These are phyloP conservation scores for Allium cepa DNA, from an alignment of 106 monocot species.

Conservation along the genomic window DNA sequence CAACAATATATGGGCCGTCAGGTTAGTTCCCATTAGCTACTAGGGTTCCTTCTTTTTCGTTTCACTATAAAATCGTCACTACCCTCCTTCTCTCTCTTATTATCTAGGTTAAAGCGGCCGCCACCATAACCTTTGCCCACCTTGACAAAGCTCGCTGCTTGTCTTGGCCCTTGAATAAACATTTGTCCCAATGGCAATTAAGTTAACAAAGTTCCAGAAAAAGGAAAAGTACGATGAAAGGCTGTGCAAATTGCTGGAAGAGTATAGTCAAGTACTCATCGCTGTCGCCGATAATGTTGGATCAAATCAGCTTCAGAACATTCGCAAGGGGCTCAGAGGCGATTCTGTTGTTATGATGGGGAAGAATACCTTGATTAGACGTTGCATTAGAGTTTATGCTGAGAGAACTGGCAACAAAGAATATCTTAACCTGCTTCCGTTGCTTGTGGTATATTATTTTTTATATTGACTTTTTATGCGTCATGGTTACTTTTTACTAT, in stretches of 20 bases:
- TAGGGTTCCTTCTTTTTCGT: background rate
- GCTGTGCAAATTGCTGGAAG: slow-evolving; percentile 63
- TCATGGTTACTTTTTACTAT: too few relatives aligned
- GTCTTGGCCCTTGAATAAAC: background rate
- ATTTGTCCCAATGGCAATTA: slow-evolving; percentile 49
- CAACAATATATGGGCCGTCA: too few relatives aligned
- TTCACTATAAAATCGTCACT: background rate
- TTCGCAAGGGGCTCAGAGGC: slow-evolving; percentile 52
- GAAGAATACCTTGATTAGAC: slow-evolving; percentile 87
- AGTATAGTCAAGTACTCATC: slow-evolving; percentile 71
- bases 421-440: slow-evolving; percentile 48
- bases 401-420: slow-evolving; percentile 60
- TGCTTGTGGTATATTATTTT: slow-evolving; percentile 65
- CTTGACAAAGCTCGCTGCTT: background rate
- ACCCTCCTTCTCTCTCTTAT: background rate
- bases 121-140: background rate
- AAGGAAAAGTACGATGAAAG: slow-evolving; percentile 77
- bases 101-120: background rate
- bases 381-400: slow-evolving; percentile 66
- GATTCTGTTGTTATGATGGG: slow-evolving; percentile 81
- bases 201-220: slow-evolving; percentile 77
- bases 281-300: slow-evolving; percentile 85
- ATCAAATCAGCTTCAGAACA: slow-evolving; percentile 76
- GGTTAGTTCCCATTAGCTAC: too few relatives aligned
- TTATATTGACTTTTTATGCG: slow-evolving; percentile 2